Base-by-base conservation (phyloP, 495 filamentous ascomycete genomes). In the Tuber microsphaerosporum region DNA sequence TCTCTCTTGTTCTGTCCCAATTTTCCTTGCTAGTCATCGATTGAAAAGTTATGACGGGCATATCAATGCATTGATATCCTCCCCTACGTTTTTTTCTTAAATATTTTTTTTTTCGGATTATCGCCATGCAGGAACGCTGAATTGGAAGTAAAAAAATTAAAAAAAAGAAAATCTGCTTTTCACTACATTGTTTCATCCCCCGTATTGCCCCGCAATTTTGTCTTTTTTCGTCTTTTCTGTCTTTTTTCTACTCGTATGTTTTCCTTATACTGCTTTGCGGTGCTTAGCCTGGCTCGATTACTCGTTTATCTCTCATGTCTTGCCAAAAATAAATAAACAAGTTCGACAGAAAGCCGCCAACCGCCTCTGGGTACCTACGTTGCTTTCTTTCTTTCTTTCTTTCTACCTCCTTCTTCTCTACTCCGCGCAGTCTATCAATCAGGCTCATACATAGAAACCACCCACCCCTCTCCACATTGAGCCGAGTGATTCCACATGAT, bases 61-160 rank as follows among this genome's bases (percentile, higher is more conserved):
- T 31, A 65, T 12, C 5, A 19, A 34, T 65, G 3, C 14, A 65
- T 65, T 34, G 26, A 34, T 5, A 43, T 61, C 43, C 22, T 39
- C 61, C 72, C 69, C 37, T 51, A 65, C 72, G 17, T 51, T n/a
- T 46, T 56, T 42, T 79, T 76, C 56, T 51, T 76, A 16, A 6
- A 16, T 2, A 61, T 31, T 12, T 31, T 61, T n/a, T 31, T 12
- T 31, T n/a, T 31, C n/a, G 51, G n/a, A 31, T 31, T 14, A 12
- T 31, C 14, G 10, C 16, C 31, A n/a, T 31, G 51, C n/a, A 16
- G 51, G 51, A 61, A 61, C n/a, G 31, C 51, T 1, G 61, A 79
- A 71, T 70, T 41, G 75, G 45, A 78, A 74, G 34, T 39, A 73
- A 77, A 78, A 72, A 43, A 39, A n/a, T n/a, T n/a, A 45, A 12